phyloP scores from a whole-genome alignment of 805 yeast genomes.

The Wickerhamomyces mucosus region DNA sequence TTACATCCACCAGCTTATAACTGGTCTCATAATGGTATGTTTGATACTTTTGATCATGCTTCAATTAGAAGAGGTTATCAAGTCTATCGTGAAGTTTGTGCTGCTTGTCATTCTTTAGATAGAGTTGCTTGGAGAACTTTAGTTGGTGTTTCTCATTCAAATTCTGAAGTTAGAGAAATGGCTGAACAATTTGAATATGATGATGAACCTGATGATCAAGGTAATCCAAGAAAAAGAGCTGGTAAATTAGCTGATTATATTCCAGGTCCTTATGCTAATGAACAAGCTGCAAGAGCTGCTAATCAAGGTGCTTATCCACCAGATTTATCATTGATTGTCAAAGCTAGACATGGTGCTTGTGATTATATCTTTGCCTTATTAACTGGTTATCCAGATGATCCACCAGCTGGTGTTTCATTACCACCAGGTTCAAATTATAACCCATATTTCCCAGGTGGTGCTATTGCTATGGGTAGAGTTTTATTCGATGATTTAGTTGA shows the following conservation, averaged over 20 bases:
- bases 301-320: slow-evolving; percentile 99
- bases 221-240: slow-evolving; percentile 94
- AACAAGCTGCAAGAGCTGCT: slow-evolving; percentile 99
- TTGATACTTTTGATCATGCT: slow-evolving; percentile 86
- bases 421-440: slow-evolving; percentile 96
- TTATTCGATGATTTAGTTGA: slow-evolving; percentile 95
- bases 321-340: slow-evolving; percentile 91
- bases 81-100: slow-evolving; percentile 97
- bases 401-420: slow-evolving; percentile 92
- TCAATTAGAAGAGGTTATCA: slow-evolving; percentile 98
- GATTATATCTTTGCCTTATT: slow-evolving; percentile 91
- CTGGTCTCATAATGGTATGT: slow-evolving; percentile 93
- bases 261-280: slow-evolving; percentile 94
- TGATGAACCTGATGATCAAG: slow-evolving; percentile 98
- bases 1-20: slow-evolving; percentile 88
- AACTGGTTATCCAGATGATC: slow-evolving; percentile 98
- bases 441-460: slow-evolving; percentile 99
- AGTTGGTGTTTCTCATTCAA: slow-evolving; percentile 93
- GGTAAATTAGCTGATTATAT: slow-evolving; percentile 95
- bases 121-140: slow-evolving; percentile 98
- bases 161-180: slow-evolving; percentile 83
- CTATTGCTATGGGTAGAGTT: slow-evolving; percentile 99
- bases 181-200: slow-evolving; percentile 96
- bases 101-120: slow-evolving; percentile 96
- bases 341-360: slow-evolving; percentile 98